Base-by-base conservation (phyloP, 2,329 filamentous ascomycete species). In the Arthrobotrys musiformis region DNA sequence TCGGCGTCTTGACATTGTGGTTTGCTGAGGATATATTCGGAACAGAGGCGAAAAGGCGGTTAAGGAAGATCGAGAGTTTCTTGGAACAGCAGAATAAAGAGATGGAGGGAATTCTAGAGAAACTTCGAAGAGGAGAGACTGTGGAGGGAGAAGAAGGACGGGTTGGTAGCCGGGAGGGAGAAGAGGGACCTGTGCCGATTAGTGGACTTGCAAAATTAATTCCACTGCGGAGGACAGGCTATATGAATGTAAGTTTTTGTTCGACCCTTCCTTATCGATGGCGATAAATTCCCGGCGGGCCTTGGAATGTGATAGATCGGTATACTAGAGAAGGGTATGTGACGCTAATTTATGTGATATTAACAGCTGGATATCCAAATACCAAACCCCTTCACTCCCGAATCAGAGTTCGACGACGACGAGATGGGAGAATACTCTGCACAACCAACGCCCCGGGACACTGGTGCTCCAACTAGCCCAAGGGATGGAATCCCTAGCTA, bases 21-120 rank as follows among this genome's bases (percentile, higher is more conserved):
- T 81, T 98, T 35, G 98, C 93, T 93, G 95, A 99, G 74, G 94
- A 98, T 82, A 81, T 94, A 22, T 93, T 94, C 1, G 84, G 93
- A 37, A 92, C 92, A 2, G 89, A 88, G 7, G 88, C 91, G 74
- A 98, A 98, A 85, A 85, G 86, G 22, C 88, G 90, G 68, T 83
- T 97, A 52, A 88, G 86, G 68, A 86, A 85, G 8, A 85, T 97
- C 17, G 95, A 99, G 84, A 84, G 83, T 40, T 97, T 92, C 90
- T 88, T 99, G 66, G 92, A 96, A 79, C 87, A 89, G 74, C 97
- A 94, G 94, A 99, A 99, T 82, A 82, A 83, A 7, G 89, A 92
- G 78, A 89, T 90, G 86, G 89, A 89, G 81, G 88, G 87, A 82
- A 85, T 85, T 2, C 81, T 85, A 66, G 85, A 85, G 42, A 64